Evolutionary conservation across 306 rosid genomes (phyloP).

Genomic region (Castanopsis chinensis): DNA sequence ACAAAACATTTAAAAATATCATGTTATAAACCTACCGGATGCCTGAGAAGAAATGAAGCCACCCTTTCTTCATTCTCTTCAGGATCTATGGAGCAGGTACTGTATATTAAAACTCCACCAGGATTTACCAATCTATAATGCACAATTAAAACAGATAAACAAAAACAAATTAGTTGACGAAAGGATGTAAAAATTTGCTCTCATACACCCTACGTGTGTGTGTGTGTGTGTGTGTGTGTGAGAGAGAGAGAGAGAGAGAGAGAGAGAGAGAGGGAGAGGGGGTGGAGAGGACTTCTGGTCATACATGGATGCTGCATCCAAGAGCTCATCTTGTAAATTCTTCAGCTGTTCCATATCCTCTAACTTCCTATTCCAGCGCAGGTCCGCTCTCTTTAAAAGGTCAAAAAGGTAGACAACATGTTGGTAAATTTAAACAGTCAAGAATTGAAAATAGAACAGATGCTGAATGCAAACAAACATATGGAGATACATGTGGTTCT

Average conservation of each 20-base stretch:
- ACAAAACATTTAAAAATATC: background rate
- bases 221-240: too few relatives aligned
- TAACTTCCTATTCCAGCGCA: slow-evolving; percentile 76
- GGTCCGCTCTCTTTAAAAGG: slow-evolving; percentile 74
- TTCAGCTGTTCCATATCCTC: slow-evolving; percentile 74
- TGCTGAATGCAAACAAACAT: background rate
- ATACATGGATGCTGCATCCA: slow-evolving; percentile 77
- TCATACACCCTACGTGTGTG: background rate
- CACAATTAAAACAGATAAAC: slow-evolving; percentile 9
- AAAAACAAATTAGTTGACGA: background rate
- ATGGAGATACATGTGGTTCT: slow-evolving; percentile 6
- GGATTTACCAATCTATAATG: slow-evolving; percentile 72
- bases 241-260: slow-evolving; percentile 1
- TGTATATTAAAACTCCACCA: slow-evolving; percentile 74
- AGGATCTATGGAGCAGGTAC: slow-evolving; percentile 91
- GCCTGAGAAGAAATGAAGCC: slow-evolving; percentile 75
- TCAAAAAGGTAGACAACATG: slow-evolving; percentile 20
- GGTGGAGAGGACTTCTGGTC: slow-evolving; percentile 14
- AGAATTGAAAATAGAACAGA: background rate
- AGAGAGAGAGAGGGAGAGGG: background rate
- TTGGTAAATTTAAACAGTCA: slow-evolving; percentile 2
- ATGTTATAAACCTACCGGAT: slow-evolving; percentile 46
- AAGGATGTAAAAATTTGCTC: background rate
- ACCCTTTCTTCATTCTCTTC: slow-evolving; percentile 87
- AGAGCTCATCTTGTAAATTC: slow-evolving; percentile 73